phyloP scores from a whole-genome alignment of 225 moss, liverwort and hornwort species.

The Physcomitrium patens region DNA sequence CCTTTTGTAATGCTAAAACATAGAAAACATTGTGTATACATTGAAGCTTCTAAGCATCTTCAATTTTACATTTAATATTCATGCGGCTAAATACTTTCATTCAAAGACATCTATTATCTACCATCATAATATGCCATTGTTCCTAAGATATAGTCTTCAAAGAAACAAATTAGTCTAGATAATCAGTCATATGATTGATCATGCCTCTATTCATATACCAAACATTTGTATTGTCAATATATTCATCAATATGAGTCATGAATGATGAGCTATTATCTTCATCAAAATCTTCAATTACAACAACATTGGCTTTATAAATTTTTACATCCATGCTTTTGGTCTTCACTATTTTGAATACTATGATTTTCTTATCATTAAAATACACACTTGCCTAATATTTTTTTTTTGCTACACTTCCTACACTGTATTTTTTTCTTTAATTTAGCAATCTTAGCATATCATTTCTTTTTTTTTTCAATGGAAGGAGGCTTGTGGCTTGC shows the following conservation, averaged over 20 bases:
- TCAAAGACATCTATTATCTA: not conserved
- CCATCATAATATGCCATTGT: not conserved
- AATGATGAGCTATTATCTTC: not conserved
- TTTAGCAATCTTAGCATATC: no score
- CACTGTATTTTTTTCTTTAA: no score
- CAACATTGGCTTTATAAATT: no score
- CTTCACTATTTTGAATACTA: no score
- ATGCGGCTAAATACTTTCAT: not conserved
- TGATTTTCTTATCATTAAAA: no score
- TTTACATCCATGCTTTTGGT: no score
- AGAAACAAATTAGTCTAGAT: not conserved
- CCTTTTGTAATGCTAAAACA: not conserved
- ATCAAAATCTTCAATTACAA: not conserved
- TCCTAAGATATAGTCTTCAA: not conserved
- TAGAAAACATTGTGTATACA: not conserved
- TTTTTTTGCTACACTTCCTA: no score
- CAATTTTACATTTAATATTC: accelerated
- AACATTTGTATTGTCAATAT: accelerated
- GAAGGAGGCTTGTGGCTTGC: no score
- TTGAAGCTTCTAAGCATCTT: no score
- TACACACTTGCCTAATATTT: no score
- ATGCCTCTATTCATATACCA: constrained; percentile 9
- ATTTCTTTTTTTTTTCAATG: not conserved
- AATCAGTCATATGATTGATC: not conserved
- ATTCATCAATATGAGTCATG: not conserved